Evolutionary conservation across 306 rosid genomes (phyloP).

Genomic region (Cercis canadensis): DNA sequence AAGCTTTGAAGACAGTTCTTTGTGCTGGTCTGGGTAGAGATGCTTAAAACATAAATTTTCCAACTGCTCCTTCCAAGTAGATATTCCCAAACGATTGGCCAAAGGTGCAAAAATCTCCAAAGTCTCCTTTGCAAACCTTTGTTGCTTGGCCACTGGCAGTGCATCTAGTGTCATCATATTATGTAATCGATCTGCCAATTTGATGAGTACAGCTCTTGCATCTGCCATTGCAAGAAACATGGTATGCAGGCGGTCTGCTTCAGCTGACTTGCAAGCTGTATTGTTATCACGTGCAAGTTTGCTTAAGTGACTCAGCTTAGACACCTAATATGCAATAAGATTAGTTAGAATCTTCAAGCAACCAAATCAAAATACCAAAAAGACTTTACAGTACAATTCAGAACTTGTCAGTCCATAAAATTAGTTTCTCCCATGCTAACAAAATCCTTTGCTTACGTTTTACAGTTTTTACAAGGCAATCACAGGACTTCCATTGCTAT

Average conservation of each 20-base stretch:
- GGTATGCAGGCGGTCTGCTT: conserved; percentile 96
- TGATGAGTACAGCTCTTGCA: conserved; percentile 95
- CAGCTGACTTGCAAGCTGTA: conserved; percentile 78
- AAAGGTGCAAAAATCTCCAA: conserved; percentile 96
- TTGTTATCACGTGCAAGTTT: conserved; percentile 94
- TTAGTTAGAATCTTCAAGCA: conserved; percentile 32
- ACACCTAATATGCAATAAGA: conserved; percentile 64
- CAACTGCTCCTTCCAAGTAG: conserved; percentile 88
- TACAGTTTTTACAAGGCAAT: too few species aligned
- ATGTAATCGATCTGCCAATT: conserved; percentile 93
- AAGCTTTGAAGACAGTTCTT: conserved; percentile 80
- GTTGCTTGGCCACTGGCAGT: conserved; percentile 70
- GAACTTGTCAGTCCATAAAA: too few species aligned
- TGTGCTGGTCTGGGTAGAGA: conserved; percentile 73
- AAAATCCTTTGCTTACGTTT: too few species aligned
- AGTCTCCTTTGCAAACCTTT: conserved; percentile 96
- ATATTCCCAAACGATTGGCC: conserved; percentile 93
- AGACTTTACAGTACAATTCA: too few species aligned
- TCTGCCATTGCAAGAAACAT: conserved; percentile 99
- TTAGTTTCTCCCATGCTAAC: too few species aligned
- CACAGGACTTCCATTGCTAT: too few species aligned
- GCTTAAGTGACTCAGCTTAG: conserved; percentile 91
- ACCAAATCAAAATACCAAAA: neutral
- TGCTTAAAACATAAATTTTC: conserved; percentile 91
- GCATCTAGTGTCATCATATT: conserved; percentile 94